phyloP scores from a whole-genome alignment of 768 basidiomycete species.

The Tricholoma flavovirens region DNA sequence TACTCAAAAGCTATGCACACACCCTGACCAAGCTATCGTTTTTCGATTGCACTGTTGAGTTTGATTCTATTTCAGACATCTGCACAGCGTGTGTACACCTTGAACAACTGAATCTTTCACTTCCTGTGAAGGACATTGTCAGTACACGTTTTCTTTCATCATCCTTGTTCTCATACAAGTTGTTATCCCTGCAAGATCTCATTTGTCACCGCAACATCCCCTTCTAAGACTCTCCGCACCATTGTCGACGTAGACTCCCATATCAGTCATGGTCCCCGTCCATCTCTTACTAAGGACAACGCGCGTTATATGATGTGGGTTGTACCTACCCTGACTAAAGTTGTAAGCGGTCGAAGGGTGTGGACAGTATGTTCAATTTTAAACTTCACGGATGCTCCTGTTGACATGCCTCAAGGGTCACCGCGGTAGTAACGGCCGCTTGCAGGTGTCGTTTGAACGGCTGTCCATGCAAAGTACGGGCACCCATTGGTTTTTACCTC shows the following conservation, averaged over 20 bases:
- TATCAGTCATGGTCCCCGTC: constrained; percentile 32
- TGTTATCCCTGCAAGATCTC: constrained; percentile 14
- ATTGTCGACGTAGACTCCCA: constrained; percentile 44
- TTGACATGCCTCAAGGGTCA: constrained; percentile 20
- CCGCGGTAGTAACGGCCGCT: constrained; percentile 10
- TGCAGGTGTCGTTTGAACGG: constrained; percentile 27
- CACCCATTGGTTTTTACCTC: constrained; percentile 35
- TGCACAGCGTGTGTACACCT: constrained; percentile 38
- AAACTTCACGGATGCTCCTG: neutral
- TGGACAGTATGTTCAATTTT: constrained; percentile 46
- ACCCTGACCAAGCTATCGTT: constrained; percentile 42
- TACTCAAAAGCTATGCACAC: constrained; percentile 35
- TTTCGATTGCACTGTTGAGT: constrained; percentile 38
- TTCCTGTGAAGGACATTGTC: constrained; percentile 50
- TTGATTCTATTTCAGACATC: constrained; percentile 34
- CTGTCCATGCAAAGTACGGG: constrained; percentile 19
- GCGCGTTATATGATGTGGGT: constrained; percentile 36
- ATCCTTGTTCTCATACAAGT: neutral
- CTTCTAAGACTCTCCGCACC: constrained; percentile 34
- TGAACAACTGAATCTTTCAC: constrained; percentile 42
- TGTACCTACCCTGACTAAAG: constrained; percentile 35
- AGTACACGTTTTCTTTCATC: constrained; percentile 11
- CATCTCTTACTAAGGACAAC: constrained; percentile 31
- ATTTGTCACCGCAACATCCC: constrained; percentile 32
- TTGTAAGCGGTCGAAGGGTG: constrained; percentile 44